Evolutionary conservation across 495 filamentous ascomycete species (phyloP), one percentile per base, ranked within the genome.

Genomic region (Parathielavia hyrcaniae): DNA sequence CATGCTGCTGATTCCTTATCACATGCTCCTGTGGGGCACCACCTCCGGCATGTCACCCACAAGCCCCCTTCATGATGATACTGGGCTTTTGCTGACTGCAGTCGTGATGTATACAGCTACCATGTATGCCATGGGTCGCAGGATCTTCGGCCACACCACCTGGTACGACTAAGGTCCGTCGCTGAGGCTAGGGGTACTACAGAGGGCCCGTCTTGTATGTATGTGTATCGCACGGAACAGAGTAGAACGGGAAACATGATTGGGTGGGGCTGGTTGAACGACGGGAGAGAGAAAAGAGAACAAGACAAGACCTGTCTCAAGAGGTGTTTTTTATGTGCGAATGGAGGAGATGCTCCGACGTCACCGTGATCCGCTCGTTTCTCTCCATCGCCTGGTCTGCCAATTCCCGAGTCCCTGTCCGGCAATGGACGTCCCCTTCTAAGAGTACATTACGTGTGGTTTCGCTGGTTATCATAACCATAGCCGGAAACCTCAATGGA

Each of bases 91-190:
- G 66, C 79, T 84, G 64, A 86, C 77, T 62, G 77, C 20, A 74
- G 66, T 72, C 78, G 14, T 76, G 61, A 81, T 79, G 77, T 77
- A 75, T 71, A 76, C 65, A 79, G 79, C 76, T 70, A 77, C 67
- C 74, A 71, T 83, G 70, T 85, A 82, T 68, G 78, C 74, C 73
- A 78, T 80, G 74, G 67, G 74, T 54, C 79, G 82, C 53, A 71
- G 77, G 70, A 66, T 81, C 45, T 45, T 76, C 74, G 90, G 91
- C 69, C 83, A 96, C 77, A 96, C 91, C 85, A 93, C 88, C 53
- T 93, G 86, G 83, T 91, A 80, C 68, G 74, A 79, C 58, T 89
- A 83, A 71, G 40, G 13, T 45, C 12, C 16, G 55, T 35, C 22
- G 51, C n/a, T 39, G 26, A 36, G 13, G n/a, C 40, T 16, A 54